Conservation (phyloP, 768 basidiomycete genomes). For the Leccinum arenicola region DNA sequence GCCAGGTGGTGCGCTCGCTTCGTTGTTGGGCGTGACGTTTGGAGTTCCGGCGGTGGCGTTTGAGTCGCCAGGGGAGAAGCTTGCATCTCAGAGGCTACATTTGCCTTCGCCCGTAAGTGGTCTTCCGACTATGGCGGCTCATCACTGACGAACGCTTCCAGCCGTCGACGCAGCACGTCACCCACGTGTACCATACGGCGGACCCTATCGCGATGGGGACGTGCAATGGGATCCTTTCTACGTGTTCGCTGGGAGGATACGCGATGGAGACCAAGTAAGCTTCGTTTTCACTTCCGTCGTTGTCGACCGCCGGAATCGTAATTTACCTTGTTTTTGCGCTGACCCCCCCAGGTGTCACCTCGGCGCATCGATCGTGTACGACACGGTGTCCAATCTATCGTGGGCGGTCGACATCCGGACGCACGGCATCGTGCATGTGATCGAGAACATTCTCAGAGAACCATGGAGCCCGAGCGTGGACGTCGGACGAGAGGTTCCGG, state of each 20-base stretch:
- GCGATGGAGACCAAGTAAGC: conserved; percentile 76
- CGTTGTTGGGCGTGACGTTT: conserved; percentile 84
- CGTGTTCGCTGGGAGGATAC: conserved; percentile 85
- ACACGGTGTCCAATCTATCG: conserved; percentile 81
- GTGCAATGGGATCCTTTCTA: conserved; percentile 77
- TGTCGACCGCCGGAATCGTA: neutral
- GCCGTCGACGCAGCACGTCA: conserved; percentile 77
- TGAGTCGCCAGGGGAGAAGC: conserved; percentile 84
- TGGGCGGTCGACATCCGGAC: conserved; percentile 84
- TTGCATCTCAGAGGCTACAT: conserved; percentile 79
- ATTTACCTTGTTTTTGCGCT: neutral
- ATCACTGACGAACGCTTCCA: conserved; percentile 21
- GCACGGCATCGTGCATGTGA: conserved; percentile 77
- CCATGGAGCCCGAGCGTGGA: conserved; percentile 72
- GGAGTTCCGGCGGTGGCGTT: conserved; percentile 86
- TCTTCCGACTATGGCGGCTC: neutral
- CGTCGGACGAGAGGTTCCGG: conserved; percentile 61
- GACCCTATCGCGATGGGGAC: conserved; percentile 93
- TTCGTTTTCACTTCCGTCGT: neutral
- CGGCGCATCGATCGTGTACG: conserved; percentile 84
- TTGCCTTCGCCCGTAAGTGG: conserved; percentile 74
- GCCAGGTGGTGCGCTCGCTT: conserved; percentile 64
- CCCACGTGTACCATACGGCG: conserved; percentile 91
- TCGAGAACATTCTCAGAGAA: conserved; percentile 65
- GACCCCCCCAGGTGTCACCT: conserved; percentile 67